Percentiles rank a stretch among this genome's conserved stretches.
Evolutionary conservation across 371 early-diverging fungal genomes (phyloP).

Genomic region (Conidiobolus incongruus): DNA sequence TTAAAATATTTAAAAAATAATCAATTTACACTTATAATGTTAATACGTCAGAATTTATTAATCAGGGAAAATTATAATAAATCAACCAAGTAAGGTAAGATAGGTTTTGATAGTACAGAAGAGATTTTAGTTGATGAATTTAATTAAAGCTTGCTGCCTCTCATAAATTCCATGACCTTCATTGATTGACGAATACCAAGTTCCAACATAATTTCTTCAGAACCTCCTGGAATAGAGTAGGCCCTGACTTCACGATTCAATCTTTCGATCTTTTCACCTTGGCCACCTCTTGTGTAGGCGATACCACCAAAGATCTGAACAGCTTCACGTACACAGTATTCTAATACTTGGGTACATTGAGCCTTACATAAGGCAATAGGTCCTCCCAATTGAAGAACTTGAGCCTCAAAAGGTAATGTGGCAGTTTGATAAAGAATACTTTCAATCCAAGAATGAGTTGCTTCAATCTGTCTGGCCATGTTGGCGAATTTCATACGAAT

Average conservation of each 20-base stretch:
- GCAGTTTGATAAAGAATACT: conserved; percentile 33
- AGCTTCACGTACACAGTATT: conserved; percentile 74
- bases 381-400: conserved; percentile 53
- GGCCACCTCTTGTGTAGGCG: conserved; percentile 53
- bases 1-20: too few relatives aligned
- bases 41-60: too few relatives aligned
- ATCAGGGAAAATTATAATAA: too few relatives aligned
- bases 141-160: neutral
- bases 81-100: too few relatives aligned
- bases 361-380: conserved; percentile 79
- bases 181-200: conserved; percentile 55
- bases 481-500: conserved; percentile 39
- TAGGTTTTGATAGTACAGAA: too few relatives aligned
- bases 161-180: conserved; percentile 26
- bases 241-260: conserved; percentile 72
- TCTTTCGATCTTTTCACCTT: conserved; percentile 71
- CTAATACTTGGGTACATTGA: conserved; percentile 64
- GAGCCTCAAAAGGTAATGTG: conserved; percentile 34
- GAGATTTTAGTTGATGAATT: too few relatives aligned
- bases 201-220: conserved; percentile 64
- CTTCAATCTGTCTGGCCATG: conserved; percentile 70
- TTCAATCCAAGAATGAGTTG: conserved; percentile 74
- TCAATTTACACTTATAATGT: too few relatives aligned
- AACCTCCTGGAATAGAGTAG: conserved; percentile 77
- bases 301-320: conserved; percentile 83